phyloP scores from a whole-genome alignment of 768 basidiomycete genomes.

The Dentipellis fragilis region DNA sequence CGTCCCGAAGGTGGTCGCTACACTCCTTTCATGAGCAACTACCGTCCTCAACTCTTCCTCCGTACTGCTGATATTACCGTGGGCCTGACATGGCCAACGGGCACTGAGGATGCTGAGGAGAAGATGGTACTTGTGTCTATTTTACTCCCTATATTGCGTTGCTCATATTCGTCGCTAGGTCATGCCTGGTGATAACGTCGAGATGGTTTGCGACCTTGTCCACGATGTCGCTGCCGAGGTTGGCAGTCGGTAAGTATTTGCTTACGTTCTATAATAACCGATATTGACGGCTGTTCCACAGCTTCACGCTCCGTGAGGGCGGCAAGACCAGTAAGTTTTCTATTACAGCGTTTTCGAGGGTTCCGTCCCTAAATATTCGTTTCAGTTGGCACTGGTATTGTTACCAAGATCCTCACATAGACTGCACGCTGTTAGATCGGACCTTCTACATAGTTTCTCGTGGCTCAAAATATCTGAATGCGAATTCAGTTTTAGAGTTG shows the following conservation, averaged over 20 bases:
- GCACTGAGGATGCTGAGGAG: constrained; percentile 67
- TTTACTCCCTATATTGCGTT: background rate
- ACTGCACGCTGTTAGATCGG: constrained; percentile 12
- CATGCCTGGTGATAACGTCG: constrained; percentile 97
- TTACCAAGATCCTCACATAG: constrained; percentile 68
- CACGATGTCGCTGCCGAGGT: constrained; percentile 85
- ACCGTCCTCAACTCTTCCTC: constrained; percentile 91
- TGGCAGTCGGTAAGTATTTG: constrained; percentile 52
- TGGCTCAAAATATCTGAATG: background rate
- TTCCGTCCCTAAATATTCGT: constrained; percentile 5
- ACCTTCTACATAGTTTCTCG: background rate
- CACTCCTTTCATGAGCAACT: constrained; percentile 88
- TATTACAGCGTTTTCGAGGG: background rate
- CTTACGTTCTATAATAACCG: background rate
- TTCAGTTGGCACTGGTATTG: constrained; percentile 87
- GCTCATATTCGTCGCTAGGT: constrained; percentile 36
- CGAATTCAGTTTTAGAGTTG: background rate
- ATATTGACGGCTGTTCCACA: constrained; percentile 12
- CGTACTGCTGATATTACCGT: constrained; percentile 93
- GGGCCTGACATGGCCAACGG: constrained; percentile 76
- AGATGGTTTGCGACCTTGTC: constrained; percentile 76
- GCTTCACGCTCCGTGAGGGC: constrained; percentile 90
- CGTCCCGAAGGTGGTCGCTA: constrained; percentile 52
- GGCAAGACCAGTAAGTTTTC: constrained; percentile 73
- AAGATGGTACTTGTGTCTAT: constrained; percentile 57